phyloP scores from a whole-genome alignment of 2,329 filamentous ascomycete species.

The Talaromyces sp. region DNA sequence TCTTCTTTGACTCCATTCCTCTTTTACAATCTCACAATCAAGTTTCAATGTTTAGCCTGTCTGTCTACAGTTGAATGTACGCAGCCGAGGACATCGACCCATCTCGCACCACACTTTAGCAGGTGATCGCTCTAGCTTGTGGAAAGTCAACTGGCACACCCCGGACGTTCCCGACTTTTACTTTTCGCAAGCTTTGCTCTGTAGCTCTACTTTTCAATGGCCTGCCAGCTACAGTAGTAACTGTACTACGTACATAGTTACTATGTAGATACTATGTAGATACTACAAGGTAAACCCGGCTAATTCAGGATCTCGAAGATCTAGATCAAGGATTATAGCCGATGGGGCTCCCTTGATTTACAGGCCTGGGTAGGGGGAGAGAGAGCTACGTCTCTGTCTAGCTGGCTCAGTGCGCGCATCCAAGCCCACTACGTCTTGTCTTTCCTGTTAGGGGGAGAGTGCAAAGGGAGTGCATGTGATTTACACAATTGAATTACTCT shows the following conservation, averaged over 20 bases:
- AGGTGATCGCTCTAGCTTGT: too few species aligned
- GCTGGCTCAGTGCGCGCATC: background rate
- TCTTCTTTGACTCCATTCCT: too few species aligned
- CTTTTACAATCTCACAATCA: background rate
- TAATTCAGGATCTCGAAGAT: background rate
- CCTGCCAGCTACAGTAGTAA: background rate
- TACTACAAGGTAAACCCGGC: background rate
- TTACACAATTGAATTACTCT: background rate
- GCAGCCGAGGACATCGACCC: background rate
- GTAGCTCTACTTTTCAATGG: background rate
- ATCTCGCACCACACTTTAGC: background rate
- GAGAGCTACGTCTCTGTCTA: too few species aligned
- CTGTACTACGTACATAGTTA: too few species aligned
- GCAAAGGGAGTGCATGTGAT: background rate
- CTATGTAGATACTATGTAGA: too few species aligned
- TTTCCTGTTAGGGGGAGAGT: too few species aligned
- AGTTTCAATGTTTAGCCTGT: too few species aligned
- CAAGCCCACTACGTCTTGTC: background rate
- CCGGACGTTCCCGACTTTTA: constrained; percentile 3
- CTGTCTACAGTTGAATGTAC: background rate
- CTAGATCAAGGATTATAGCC: background rate
- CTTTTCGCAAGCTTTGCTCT: background rate
- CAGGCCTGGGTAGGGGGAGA: too few species aligned
- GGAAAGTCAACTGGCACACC: background rate
- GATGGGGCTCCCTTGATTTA: too few species aligned